Conservation (phyloP, 345 rosid species). For the Sisymbrium irio region DNA sequence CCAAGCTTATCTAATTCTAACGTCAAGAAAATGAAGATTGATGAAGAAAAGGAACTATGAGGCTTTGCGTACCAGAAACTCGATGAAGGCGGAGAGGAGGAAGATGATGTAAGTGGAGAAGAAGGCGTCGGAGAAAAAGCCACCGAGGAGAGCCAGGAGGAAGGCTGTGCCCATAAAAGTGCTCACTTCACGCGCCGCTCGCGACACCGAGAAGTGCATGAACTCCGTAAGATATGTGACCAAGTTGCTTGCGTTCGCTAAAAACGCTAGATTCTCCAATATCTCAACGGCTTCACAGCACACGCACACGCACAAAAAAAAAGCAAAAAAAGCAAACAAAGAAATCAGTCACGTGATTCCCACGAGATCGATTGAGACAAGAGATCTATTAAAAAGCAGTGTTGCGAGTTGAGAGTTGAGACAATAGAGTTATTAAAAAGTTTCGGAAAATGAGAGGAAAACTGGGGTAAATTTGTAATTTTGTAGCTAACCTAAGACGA, state of each 20-base stretch:
- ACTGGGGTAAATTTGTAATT: not conserved
- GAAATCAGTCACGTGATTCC: not conserved
- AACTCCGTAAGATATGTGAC: constrained; percentile 49
- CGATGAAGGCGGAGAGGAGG: constrained; percentile 53
- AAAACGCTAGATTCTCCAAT: constrained; percentile 74
- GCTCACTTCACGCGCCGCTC: constrained; percentile 59
- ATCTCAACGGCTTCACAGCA: constrained; percentile 59
- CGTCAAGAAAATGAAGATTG: not conserved
- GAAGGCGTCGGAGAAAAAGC: constrained; percentile 70
- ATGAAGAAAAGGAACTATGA: not conserved
- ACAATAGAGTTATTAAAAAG: not conserved
- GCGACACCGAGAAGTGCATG: constrained; percentile 61
- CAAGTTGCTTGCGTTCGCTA: constrained; percentile 77
- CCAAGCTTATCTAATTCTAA: not conserved
- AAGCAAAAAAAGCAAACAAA: not conserved
- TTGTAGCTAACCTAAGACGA: constrained; percentile 48
- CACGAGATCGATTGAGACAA: not conserved
- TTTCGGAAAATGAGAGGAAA: not conserved
- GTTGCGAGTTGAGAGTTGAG: too few species aligned
- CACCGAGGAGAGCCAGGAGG: constrained; percentile 71
- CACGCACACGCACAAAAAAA: not conserved
- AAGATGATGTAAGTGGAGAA: constrained; percentile 55
- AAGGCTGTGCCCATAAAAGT: constrained; percentile 81
- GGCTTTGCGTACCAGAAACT: constrained; percentile 52
- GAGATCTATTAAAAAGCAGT: not conserved